Base-by-base conservation (phyloP, 192 early-diverging fungal genomes). In the Chytriomyces sp. region DNA sequence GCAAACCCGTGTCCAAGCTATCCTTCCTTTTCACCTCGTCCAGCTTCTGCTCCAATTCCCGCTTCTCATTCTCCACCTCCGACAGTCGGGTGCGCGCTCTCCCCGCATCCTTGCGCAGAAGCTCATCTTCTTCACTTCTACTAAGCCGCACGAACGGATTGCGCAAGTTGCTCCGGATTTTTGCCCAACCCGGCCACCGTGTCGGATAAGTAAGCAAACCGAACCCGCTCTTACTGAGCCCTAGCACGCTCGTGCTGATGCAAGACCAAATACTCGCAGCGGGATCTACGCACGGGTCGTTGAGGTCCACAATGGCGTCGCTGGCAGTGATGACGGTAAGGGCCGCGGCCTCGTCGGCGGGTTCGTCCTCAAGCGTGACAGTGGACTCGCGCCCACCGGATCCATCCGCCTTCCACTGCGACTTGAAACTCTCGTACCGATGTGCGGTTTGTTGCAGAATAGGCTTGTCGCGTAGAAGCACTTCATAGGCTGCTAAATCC, bases 1-100 rank as follows among this genome's bases (percentile, higher is more conserved):
- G 66, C 1, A 78, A 77, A 0, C 97, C 97, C 64, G 92, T 88
- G 77, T 96, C 93, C 22, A 78, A 81, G 1, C 71, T 75, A 14
- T 88, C 62, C 52, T 93, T 79, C 36, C 77, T 70, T 10, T 85
- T 77, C 30, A 95, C 59, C 6, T 75, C 73, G 0, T 40, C 63
- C 39, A 80, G 58, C 52, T 77, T 54, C 5, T 8, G 59, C 33
- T 82, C 68, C 30, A 77, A 30, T 0, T 82, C 78, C 6, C 57
- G n/a, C 55, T 67, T 61, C 56, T 70, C 40, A 6, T n/a, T 33
- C 39, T 82, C 77, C 17, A 67, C 64, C 6, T 74, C 70, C 17
- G n/a, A 3, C 8, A 84, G 40, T 56, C 59, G 39, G 5, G 34
- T 55, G 6, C 58, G 37, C 19, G 70, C 75, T 44, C 61, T 67